phyloP scores from a whole-genome alignment of 2,329 filamentous ascomycete species.

The Aspergillus sp. region DNA sequence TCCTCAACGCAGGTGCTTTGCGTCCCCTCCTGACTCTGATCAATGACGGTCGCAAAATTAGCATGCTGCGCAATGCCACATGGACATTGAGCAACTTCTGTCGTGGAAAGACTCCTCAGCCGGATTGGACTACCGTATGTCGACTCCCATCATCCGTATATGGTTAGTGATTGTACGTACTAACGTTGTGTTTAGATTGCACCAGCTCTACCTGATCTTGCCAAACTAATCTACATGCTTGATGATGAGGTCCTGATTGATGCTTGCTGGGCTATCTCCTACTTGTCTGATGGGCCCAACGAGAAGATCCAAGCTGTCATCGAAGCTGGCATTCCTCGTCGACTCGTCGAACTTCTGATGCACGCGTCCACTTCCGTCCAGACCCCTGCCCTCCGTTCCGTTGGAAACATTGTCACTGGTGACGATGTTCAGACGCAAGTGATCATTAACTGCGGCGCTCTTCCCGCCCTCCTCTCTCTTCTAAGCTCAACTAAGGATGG shows the following conservation, averaged over 20 bases:
- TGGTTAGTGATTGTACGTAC: neutral
- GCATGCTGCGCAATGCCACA: conserved; percentile 97
- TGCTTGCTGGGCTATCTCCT: conserved; percentile 99
- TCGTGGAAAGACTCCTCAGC: conserved; percentile 98
- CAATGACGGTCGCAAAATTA: conserved; percentile 96
- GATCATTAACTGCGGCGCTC: conserved; percentile 96
- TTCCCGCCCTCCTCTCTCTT: conserved; percentile 88
- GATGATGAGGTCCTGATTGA: conserved; percentile 98
- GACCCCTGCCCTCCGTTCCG: conserved; percentile 92
- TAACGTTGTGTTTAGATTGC: conserved; percentile 66
- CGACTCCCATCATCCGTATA: conserved; percentile 1
- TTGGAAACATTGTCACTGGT: conserved; percentile 97
- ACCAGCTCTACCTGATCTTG: conserved; percentile 88
- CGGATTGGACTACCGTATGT: conserved; percentile 93
- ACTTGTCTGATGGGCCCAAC: conserved; percentile 95
- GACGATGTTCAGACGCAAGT: conserved; percentile 99
- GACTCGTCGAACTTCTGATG: conserved; percentile 95
- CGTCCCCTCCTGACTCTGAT: conserved; percentile 86
- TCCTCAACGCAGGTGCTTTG: conserved; percentile 85
- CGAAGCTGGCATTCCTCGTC: conserved; percentile 93
- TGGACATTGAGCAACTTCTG: conserved; percentile 99
- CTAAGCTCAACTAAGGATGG: conserved; percentile 97
- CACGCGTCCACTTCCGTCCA: conserved; percentile 98
- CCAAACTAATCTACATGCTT: conserved; percentile 97
- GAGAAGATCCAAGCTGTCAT: conserved; percentile 99